These are phyloP conservation scores for Cyberlindnera misumaiensis DNA, from an alignment of 805 yeast genomes.

Conservation along the genomic window DNA sequence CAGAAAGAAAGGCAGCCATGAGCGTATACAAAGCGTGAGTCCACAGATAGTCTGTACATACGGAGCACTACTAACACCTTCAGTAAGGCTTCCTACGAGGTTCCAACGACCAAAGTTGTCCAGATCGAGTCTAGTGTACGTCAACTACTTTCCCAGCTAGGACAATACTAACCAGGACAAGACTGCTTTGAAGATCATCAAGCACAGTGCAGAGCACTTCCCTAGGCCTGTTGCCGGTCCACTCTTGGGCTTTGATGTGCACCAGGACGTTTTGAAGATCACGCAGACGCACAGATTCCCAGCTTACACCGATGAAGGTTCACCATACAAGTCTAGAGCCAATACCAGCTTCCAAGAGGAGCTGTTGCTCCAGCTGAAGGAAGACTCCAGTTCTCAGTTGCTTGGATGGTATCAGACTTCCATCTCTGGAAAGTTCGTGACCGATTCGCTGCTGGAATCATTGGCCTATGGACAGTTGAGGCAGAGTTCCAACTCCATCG, in stretches of 20 bases:
- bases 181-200: slow-evolving; percentile 43
- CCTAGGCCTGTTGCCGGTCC: slow-evolving; percentile 66
- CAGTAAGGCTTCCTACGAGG: slow-evolving; percentile 10
- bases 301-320: slow-evolving; percentile 47
- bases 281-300: slow-evolving; percentile 70
- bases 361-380: slow-evolving; percentile 52
- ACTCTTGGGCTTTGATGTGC: slow-evolving; percentile 65
- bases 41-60: too few species aligned
- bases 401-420: slow-evolving; percentile 81
- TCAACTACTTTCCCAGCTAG: not conserved
- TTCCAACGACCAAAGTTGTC: slow-evolving; percentile 16
- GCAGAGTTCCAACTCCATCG: slow-evolving; percentile 43
- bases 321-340: slow-evolving; percentile 52
- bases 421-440: slow-evolving; percentile 61
- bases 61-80: not conserved
- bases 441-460: slow-evolving; percentile 59
- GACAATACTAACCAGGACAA: slow-evolving; percentile 4
- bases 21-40: too few species aligned
- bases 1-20: too few species aligned
- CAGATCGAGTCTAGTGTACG: slow-evolving; percentile 14
- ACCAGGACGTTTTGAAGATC: slow-evolving; percentile 35
- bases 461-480: slow-evolving; percentile 57
- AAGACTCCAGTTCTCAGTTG: slow-evolving; percentile 59
- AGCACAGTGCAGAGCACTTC: slow-evolving; percentile 57
- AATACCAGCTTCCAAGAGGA: slow-evolving; percentile 66